phyloP scores from a whole-genome alignment of 2,329 filamentous ascomycete genomes.

The Trichoderma afroharzianum region DNA sequence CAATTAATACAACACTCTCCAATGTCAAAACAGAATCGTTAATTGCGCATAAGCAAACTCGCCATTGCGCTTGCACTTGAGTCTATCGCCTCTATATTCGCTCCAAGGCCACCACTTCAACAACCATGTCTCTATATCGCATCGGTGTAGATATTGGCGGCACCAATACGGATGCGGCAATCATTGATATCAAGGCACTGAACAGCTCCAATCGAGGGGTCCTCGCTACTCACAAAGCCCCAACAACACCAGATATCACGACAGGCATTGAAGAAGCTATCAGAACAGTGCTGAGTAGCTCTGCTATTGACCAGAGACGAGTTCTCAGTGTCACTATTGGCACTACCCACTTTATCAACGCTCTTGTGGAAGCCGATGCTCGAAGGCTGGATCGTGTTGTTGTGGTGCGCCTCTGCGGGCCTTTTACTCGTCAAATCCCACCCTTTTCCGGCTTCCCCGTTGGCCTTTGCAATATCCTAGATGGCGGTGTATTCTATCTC shows the following conservation, averaged over 20 bases:
- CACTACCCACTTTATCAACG: slow-evolving; percentile 49
- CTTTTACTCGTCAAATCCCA: slow-evolving; percentile 42
- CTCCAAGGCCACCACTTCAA: no score
- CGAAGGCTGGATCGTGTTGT: slow-evolving; percentile 42
- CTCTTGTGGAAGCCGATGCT: slow-evolving; percentile 44
- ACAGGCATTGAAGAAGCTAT: slow-evolving; percentile 46
- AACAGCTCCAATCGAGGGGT: slow-evolving; percentile 37
- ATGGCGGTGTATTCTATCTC: slow-evolving; percentile 40
- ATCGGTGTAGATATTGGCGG: slow-evolving; percentile 43
- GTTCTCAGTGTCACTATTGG: slow-evolving; percentile 49
- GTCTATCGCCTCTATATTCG: no score
- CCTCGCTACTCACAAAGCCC: slow-evolving; percentile 45
- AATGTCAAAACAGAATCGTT: no score
- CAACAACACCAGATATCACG: slow-evolving; percentile 49
- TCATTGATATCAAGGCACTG: slow-evolving; percentile 40
- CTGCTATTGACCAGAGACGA: slow-evolving; percentile 34
- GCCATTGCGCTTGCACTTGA: no score
- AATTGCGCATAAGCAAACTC: no score
- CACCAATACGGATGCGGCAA: slow-evolving; percentile 43
- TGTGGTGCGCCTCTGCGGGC: slow-evolving; percentile 45
- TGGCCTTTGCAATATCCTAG: slow-evolving; percentile 37
- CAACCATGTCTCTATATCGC: slow-evolving; percentile 38
- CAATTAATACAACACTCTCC: no score
- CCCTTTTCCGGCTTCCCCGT: slow-evolving; percentile 46
- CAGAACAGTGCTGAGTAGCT: slow-evolving; percentile 37